Evolutionary conservation across 495 filamentous ascomycete species (phyloP), one percentile per base, ranked within the genome.

Genomic region (Penicillium bialowiezense): DNA sequence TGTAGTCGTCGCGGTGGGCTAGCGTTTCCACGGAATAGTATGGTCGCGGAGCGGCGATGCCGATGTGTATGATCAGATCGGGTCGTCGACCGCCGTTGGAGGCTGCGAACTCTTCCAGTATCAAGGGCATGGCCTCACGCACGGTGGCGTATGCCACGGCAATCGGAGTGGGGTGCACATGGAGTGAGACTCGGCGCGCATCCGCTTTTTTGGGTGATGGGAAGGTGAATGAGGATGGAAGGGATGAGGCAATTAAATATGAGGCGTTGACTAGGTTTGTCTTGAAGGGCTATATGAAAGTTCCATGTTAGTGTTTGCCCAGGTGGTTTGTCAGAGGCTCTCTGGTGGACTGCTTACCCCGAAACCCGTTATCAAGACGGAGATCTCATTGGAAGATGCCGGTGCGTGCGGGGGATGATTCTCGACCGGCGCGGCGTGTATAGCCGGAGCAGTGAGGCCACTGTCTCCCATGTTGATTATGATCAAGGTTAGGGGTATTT

Each of bases 1-100:
- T 60, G 59, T 95, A 96, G n/a, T 84, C 83, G 51, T 87, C 83
- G n/a, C 87, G 75, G 39, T 90, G 86, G 2, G 81, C 89, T 7
- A 77, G 70, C 7, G 77, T 71, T 60, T 96, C 90, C 4, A 92
- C 67, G 1, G 79, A 79, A 63, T 89, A 95, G 46, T 80, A 82
- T 0, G 64, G 67, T 17, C 86, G 71, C 23, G 85, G 83, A 0
- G 86, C 79, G 0, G 90, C 88, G 73, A 95, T 88, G 31, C 90
- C 90, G 48, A 96, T 86, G 60, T 92, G 88, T 5, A 96, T 65
- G 10, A 84, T 74, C 17, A 85, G 64, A 64, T 90, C 86, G 17
- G 85, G 78, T 34, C 71, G 74, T 5, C 71, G 68, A 14, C 65
- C 65, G 8, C 54, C 66, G 35, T 76, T 65, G 0, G 52, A 42